Evolutionary conservation across 768 basidiomycete genomes (phyloP).

Genomic region (Filobasidium wieringae): DNA sequence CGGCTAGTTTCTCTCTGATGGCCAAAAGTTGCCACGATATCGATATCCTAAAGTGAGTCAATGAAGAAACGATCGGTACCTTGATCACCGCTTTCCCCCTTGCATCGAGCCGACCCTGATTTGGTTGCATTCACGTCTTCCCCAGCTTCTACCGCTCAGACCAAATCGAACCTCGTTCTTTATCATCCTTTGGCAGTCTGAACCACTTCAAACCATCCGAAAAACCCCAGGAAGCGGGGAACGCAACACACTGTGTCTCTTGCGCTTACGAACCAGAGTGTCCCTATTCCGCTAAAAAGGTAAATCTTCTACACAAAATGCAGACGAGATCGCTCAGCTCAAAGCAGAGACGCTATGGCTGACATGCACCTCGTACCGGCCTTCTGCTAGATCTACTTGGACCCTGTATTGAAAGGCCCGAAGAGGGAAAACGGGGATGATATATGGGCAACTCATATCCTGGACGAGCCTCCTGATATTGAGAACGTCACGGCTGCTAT

Average conservation of each 20-base stretch:
- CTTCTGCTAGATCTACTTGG: constrained; percentile 54
- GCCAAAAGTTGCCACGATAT: constrained; percentile 72
- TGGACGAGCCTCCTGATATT: constrained; percentile 74
- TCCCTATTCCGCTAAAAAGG: constrained; percentile 75
- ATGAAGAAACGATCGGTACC: not conserved
- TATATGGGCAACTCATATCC: constrained; percentile 59
- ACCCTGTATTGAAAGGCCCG: constrained; percentile 47
- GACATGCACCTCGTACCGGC: too few relatives aligned
- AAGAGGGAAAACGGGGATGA: constrained; percentile 33
- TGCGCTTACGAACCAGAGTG: constrained; percentile 63
- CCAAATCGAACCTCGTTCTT: constrained; percentile 45
- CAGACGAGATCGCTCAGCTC: not conserved
- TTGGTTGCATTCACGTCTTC: not conserved
- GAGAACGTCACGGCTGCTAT: constrained; percentile 70
- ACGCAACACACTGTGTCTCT: constrained; percentile 60
- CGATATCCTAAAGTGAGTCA: constrained; percentile 4
- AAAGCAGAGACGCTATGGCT: too few relatives aligned
- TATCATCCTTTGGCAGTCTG: constrained; percentile 68
- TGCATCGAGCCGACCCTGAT: too few relatives aligned
- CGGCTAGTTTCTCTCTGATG: constrained; percentile 70
- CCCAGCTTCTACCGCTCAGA: constrained; percentile 26
- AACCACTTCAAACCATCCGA: constrained; percentile 62
- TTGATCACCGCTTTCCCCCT: not conserved
- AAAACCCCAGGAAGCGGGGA: constrained; percentile 60
- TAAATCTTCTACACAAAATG: constrained; percentile 24